These are phyloP conservation scores for Rhododendron williamsianum DNA, from an alignment of 148 eudicot genomes.

Conservation along the genomic window DNA sequence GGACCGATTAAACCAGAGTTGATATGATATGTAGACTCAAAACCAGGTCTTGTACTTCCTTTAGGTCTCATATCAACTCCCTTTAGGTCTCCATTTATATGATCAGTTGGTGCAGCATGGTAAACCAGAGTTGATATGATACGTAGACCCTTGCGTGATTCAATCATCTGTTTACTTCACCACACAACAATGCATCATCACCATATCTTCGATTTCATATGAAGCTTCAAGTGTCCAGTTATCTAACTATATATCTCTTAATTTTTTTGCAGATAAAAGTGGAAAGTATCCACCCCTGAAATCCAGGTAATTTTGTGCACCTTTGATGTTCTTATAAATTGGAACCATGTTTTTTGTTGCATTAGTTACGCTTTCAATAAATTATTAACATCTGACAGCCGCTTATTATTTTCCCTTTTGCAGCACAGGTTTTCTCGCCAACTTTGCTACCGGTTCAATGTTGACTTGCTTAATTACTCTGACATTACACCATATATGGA, in stretches of 20 bases:
- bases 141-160: background rate
- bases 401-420: constrained; percentile 18
- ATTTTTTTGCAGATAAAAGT: constrained; percentile 12
- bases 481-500: background rate
- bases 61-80: too few species aligned
- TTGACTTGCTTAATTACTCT: background rate
- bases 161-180: background rate
- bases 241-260: background rate
- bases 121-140: background rate
- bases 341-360: background rate
- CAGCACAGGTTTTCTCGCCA: constrained; percentile 38
- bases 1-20: too few species aligned
- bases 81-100: too few species aligned
- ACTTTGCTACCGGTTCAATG: constrained; percentile 17
- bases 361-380: background rate
- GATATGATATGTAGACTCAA: too few species aligned
- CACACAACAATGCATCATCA: background rate
- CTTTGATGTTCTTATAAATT: constrained; percentile 3
- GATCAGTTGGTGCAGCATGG: too few species aligned
- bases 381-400: background rate
- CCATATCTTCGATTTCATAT: too few species aligned
- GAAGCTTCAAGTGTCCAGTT: background rate
- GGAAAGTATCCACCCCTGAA: constrained; percentile 10
- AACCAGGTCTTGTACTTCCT: too few species aligned
- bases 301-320: constrained; percentile 8